Conservation (phyloP, 2,329 filamentous ascomycete species). For the Zymoseptoria brevis region DNA sequence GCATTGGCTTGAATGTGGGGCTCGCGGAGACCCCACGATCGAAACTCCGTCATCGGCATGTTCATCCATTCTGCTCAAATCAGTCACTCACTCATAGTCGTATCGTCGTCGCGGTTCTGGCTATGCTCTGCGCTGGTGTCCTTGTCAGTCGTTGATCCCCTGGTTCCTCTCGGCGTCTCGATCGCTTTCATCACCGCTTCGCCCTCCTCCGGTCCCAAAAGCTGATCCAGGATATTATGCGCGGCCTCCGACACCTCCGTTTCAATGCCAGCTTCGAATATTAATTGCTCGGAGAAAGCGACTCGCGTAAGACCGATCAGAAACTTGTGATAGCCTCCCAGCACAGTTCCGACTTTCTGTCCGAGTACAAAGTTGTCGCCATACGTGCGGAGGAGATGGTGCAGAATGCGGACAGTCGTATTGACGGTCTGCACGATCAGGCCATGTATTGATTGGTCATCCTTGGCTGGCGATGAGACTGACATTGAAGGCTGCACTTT, state of each 20-base stretch:
- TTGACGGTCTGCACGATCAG: conserved; percentile 48
- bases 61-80: neutral
- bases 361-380: conserved; percentile 57
- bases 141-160: neutral
- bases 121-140: neutral
- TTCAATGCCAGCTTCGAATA: conserved; percentile 69
- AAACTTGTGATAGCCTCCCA: conserved; percentile 73
- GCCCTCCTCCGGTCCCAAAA: conserved; percentile 71
- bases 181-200: conserved; percentile 49
- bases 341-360: conserved; percentile 60
- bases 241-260: conserved; percentile 74
- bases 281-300: conserved; percentile 73
- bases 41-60: neutral
- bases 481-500: conserved; percentile 20
- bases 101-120: neutral
- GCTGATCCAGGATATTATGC: conserved; percentile 70
- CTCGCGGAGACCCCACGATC: neutral
- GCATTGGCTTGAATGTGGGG: neutral
- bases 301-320: conserved; percentile 71
- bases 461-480: neutral
- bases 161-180: conserved; percentile 27
- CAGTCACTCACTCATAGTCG: neutral
- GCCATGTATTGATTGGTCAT: conserved; percentile 26
- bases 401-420: conserved; percentile 51
- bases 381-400: conserved; percentile 50